phyloP scores from a whole-genome alignment of 768 basidiomycete genomes.

The Pleurotus citrinopileatus region DNA sequence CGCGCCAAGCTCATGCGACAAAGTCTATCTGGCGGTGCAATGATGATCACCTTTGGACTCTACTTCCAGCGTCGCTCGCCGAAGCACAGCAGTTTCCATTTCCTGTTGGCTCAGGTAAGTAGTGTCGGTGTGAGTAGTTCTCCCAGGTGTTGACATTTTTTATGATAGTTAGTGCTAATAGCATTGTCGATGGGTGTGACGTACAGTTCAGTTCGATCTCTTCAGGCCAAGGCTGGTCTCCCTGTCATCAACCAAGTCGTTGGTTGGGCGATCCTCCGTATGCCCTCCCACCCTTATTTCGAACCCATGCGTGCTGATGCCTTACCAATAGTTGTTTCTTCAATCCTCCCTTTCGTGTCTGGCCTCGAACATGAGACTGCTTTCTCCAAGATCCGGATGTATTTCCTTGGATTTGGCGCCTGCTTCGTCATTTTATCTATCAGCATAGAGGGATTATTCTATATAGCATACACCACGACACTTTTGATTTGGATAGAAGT shows the following conservation, averaged over 20 bases:
- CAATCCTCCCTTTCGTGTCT: conserved; percentile 47
- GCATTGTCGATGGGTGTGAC: conserved; percentile 50
- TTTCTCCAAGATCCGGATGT: conserved; percentile 51
- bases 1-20: background rate
- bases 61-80: conserved; percentile 10
- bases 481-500: conserved; percentile 67
- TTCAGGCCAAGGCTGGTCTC: conserved; percentile 67
- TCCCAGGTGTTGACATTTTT: background rate
- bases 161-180: conserved; percentile 41
- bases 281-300: conserved; percentile 16
- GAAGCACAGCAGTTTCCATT: background rate
- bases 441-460: conserved; percentile 80
- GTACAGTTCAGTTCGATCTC: conserved; percentile 49
- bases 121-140: background rate
- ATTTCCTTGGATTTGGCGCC: conserved; percentile 70
- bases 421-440: conserved; percentile 81
- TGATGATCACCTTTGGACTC: conserved; percentile 35
- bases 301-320: background rate
- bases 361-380: conserved; percentile 32
- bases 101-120: background rate
- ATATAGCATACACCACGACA: conserved; percentile 60
- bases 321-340: conserved; percentile 45
- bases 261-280: conserved; percentile 70
- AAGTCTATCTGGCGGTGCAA: conserved; percentile 46
- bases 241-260: conserved; percentile 54